phyloP scores from a whole-genome alignment of 331 rosid genomes.

The Malus hybrid region DNA sequence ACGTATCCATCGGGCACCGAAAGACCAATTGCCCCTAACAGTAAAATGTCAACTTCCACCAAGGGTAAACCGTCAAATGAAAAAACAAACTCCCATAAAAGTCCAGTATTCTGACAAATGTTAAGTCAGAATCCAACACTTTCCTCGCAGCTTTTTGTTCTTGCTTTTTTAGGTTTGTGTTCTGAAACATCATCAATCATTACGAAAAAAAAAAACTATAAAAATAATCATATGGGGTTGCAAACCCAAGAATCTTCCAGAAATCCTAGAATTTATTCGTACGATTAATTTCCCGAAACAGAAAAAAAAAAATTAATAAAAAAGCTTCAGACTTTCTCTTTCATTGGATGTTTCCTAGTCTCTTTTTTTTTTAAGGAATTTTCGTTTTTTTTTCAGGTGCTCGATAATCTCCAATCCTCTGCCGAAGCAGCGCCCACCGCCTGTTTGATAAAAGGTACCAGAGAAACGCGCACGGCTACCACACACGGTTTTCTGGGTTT shows the following conservation, averaged over 20 bases:
- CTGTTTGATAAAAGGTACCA: constrained; percentile 9
- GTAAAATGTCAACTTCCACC: not conserved
- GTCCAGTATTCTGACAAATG: constrained; percentile 6
- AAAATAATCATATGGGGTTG: not conserved
- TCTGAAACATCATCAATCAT: not conserved
- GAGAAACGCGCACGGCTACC: not conserved
- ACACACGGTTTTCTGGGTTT: not conserved
- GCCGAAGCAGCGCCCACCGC: not conserved
- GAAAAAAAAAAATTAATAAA: not conserved
- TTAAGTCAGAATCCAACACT: constrained; percentile 16
- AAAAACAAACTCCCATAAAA: not conserved
- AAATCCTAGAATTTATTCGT: constrained; percentile 5
- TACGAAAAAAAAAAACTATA: not conserved
- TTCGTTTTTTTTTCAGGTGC: constrained; percentile 10
- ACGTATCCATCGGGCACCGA: not conserved
- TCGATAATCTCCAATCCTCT: not conserved
- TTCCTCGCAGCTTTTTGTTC: constrained; percentile 14
- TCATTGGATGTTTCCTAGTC: not conserved
- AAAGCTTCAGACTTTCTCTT: not conserved
- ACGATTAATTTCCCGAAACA: not conserved
- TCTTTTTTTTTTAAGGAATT: not conserved
- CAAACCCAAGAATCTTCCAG: not conserved
- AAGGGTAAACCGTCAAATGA: constrained; percentile 11
- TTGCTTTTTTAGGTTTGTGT: constrained; percentile 11
- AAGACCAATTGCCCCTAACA: not conserved